Evolutionary conservation across 306 rosid species (phyloP), one percentile per base, ranked within the genome.

Genomic region (Citrullus mucosospermus): DNA sequence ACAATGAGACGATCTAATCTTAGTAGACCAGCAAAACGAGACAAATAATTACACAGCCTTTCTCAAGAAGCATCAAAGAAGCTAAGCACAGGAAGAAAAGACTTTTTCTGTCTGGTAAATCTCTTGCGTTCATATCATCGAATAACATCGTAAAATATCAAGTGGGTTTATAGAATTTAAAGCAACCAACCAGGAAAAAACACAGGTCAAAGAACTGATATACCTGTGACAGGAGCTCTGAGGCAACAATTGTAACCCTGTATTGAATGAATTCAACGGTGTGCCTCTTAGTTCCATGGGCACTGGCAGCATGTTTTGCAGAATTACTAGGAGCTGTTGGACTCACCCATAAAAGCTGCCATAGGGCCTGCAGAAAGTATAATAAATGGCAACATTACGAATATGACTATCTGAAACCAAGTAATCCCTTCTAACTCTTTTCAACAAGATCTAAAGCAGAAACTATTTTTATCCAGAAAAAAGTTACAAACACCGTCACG

Each of bases 171-270:
- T 72, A 73, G 43, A 75, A 75, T 65, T 53, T 30, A 80, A 34
- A 28, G 43, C 60, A 61, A 30, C 73, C 68, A 57, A 6, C 73
- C 8, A 69, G 77, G 76, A 38, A 57, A 77, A 28, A 9, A 71
- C 75, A 62, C 62, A 74, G 77, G 7, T 44, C 6, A 66, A 55
- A 78, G 79, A 80, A 75, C 51, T 36, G 75, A 75, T 79, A 41
- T 84, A 92, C 97, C 99, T 95, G 99, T 76, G 92, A 92, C 58
- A 95, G 90, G 80, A 95, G 98, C 82, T 91, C 98, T 61, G 97
- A 86, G 46, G 89, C 95, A 25, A 89, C 98, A 72, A 85, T 79
- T 87, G 96, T 86, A 85, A 92, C 97, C 89, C 97, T 86, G 71
- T 85, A 90, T 85, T 92, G 98, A 79, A 92, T 86, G 78, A 86